These are phyloP conservation scores for Gossypium trilobum DNA, from an alignment of 441 rosid genomes.

Conservation along the genomic window DNA sequence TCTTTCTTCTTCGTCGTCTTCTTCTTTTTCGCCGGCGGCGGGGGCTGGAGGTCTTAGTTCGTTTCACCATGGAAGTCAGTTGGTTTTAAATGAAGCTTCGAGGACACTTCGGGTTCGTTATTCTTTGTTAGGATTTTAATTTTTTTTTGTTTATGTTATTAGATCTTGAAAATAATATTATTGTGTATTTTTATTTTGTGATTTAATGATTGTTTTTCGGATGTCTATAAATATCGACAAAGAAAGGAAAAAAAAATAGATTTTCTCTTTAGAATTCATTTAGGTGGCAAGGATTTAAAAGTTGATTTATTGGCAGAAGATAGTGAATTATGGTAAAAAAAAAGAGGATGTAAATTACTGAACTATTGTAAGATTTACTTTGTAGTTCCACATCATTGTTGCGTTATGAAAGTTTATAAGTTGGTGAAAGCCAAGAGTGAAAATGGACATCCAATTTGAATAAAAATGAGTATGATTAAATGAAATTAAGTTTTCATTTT, in stretches of 20 bases:
- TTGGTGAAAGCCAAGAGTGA: not conserved
- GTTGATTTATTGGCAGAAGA: not conserved
- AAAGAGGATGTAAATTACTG: not conserved
- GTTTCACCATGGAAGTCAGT: slow-evolving; percentile 45
- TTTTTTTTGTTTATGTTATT: slow-evolving; percentile 14
- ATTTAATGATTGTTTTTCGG: slow-evolving; percentile 1
- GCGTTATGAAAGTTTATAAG: not conserved
- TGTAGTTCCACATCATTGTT: not conserved
- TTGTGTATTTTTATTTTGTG: not conserved
- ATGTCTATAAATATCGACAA: not conserved
- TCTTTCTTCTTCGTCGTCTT: slow-evolving; percentile 47
- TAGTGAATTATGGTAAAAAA: not conserved
- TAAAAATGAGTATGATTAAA: not conserved
- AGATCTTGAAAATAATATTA: slow-evolving; percentile 8
- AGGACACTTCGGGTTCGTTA: slow-evolving; percentile 75
- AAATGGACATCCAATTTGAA: not conserved
- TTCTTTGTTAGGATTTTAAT: slow-evolving; percentile 2
- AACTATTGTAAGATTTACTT: not conserved
- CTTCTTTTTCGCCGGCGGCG: not conserved
- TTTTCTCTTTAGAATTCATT: not conserved
- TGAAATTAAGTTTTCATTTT: not conserved
- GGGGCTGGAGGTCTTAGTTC: slow-evolving; percentile 24
- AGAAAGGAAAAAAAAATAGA: not conserved
- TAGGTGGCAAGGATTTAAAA: not conserved
- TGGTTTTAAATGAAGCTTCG: slow-evolving; percentile 60